Conservation (phyloP, 179 eudicot species). For the Patellifolia procumbens region DNA sequence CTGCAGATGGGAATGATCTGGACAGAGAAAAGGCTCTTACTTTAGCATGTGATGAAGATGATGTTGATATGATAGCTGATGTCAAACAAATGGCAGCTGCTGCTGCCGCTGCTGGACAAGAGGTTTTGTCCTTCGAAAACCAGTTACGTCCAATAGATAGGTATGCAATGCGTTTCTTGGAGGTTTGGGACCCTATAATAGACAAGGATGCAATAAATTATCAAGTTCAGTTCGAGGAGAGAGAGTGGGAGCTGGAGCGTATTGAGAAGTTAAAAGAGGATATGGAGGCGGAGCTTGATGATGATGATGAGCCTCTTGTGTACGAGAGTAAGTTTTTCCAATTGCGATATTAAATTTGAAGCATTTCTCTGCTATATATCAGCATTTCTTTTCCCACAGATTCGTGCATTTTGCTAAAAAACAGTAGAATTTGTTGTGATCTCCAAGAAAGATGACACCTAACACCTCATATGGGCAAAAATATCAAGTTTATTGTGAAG, state of each 20-base stretch:
- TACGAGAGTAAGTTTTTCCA: slow-evolving; percentile 81
- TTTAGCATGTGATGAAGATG: slow-evolving; percentile 72
- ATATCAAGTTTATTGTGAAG: neutral
- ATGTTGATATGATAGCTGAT: slow-evolving; percentile 95
- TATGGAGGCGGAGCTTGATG: slow-evolving; percentile 98
- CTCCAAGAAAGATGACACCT: neutral
- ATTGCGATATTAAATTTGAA: neutral
- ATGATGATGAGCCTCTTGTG: slow-evolving; percentile 95
- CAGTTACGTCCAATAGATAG: slow-evolving; percentile 96
- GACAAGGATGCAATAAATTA: slow-evolving; percentile 61
- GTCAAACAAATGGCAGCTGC: slow-evolving; percentile 99
- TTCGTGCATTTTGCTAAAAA: neutral
- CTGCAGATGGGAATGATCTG: slow-evolving; percentile 38
- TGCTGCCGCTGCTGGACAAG: slow-evolving; percentile 95
- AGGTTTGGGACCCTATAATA: slow-evolving; percentile 93
- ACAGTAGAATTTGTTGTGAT: neutral
- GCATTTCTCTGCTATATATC: neutral
- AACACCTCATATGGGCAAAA: neutral
- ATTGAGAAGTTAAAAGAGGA: slow-evolving; percentile 96
- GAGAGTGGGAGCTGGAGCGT: slow-evolving; percentile 94
- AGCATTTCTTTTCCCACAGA: neutral
- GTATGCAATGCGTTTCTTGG: slow-evolving; percentile 90
- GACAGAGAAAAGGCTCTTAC: slow-evolving; percentile 61
- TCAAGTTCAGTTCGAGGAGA: slow-evolving; percentile 70
- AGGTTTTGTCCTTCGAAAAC: slow-evolving; percentile 77